A percentile compares a stretch with the other conserved stretches of the same genome.
Evolutionary conservation across 192 early-diverging fungal genomes (phyloP).

Genomic region (Dissophora globulifera): DNA sequence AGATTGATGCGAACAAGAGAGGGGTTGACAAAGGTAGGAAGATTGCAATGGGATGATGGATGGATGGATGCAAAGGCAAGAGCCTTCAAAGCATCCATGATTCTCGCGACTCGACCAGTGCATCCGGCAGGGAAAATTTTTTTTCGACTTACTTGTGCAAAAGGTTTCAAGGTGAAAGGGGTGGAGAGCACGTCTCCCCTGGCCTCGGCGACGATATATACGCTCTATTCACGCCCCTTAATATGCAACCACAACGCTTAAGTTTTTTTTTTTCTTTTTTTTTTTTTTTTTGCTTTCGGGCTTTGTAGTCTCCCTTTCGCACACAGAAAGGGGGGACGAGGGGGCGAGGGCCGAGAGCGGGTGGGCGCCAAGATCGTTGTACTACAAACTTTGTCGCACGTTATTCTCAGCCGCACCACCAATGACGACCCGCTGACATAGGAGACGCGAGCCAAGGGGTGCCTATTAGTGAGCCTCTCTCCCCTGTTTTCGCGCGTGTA

Average conservation of each 20-base stretch:
- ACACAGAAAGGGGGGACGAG: neutral
- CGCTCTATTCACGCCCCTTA: no score
- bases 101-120: neutral
- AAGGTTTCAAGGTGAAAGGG: constrained; percentile 32
- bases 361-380: no score
- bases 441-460: neutral
- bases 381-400: neutral
- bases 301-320: neutral
- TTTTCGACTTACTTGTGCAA: constrained; percentile 40
- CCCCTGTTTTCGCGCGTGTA: no score
- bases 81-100: no score
- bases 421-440: neutral
- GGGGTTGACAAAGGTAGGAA: constrained; percentile 8
- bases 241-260: constrained; percentile 5
- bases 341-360: no score
- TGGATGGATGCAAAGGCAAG: constrained; percentile 11
- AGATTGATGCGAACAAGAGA: neutral
- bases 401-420: neutral
- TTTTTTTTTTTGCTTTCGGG: neutral
- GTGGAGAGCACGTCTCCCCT: constrained; percentile 8
- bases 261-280: neutral
- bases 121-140: constrained; percentile 7
- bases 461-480: constrained; percentile 5
- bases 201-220: constrained; percentile 3
- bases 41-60: constrained; percentile 16